Conservation (phyloP, 352 stramenopile genomes). For the Elongisporangium prolatum region DNA sequence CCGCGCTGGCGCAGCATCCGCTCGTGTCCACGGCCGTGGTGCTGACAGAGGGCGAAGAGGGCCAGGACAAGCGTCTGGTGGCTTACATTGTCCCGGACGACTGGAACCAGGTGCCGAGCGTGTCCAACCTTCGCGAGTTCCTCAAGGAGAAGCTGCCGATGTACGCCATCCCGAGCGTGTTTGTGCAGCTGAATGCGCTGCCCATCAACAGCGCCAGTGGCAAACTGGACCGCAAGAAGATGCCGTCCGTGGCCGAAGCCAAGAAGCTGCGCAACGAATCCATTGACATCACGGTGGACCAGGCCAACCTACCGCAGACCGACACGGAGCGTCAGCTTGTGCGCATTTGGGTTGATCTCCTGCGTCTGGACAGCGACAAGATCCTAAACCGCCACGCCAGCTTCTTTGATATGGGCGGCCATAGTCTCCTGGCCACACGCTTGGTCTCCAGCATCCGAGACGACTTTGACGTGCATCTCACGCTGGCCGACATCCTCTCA, state of each 20-base stretch:
- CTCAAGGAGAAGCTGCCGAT: slow-evolving; percentile 74
- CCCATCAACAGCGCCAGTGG: slow-evolving; percentile 85
- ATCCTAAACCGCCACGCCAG: slow-evolving; percentile 52
- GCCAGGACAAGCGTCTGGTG: slow-evolving; percentile 89
- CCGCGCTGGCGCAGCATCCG: slow-evolving; percentile 81
- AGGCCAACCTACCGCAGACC: slow-evolving; percentile 40
- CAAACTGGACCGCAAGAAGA: slow-evolving; percentile 88
- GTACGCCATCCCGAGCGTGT: slow-evolving; percentile 79
- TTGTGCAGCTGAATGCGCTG: slow-evolving; percentile 78
- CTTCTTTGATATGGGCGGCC: slow-evolving; percentile 82
- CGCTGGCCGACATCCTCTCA: slow-evolving; percentile 69
- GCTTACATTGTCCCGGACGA: slow-evolving; percentile 88
- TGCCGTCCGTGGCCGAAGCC: slow-evolving; percentile 66
- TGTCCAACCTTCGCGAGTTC: slow-evolving; percentile 56
- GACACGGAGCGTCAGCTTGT: slow-evolving; percentile 58
- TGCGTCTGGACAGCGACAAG: slow-evolving; percentile 52
- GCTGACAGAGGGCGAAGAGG: slow-evolving; percentile 81
- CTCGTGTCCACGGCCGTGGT: slow-evolving; percentile 88
- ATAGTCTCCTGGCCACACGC: slow-evolving; percentile 71
- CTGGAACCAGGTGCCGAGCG: slow-evolving; percentile 60
- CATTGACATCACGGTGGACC: slow-evolving; percentile 57
- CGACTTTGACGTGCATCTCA: slow-evolving; percentile 59
- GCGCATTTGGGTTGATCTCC: slow-evolving; percentile 57
- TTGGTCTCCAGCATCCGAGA: slow-evolving; percentile 70
- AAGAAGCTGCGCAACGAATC: slow-evolving; percentile 66